A percentile compares a stretch with the other conserved stretches of the same genome.
Evolutionary conservation across 345 rosid species (phyloP).

Genomic region (Pseudoturritis turrita): DNA sequence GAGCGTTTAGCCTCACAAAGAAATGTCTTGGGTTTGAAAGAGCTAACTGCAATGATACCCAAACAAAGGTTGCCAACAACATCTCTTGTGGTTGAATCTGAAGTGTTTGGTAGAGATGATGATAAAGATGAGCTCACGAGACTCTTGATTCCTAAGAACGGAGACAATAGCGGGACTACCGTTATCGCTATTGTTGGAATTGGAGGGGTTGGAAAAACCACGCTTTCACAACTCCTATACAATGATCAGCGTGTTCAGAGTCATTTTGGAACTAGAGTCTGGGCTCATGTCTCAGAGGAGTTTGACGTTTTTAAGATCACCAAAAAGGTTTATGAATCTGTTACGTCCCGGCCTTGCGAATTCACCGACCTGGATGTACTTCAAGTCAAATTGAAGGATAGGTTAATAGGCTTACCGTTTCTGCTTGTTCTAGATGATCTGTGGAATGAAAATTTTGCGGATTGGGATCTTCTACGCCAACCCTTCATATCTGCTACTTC

Average conservation of each 20-base stretch:
- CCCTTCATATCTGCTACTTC: slow-evolving; percentile 26
- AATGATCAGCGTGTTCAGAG: slow-evolving; percentile 20
- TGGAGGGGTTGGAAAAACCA: slow-evolving; percentile 44
- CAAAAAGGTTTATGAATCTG: slow-evolving; percentile 31
- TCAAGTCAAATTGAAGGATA: slow-evolving; percentile 34
- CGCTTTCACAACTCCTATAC: slow-evolving; percentile 37
- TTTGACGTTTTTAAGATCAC: slow-evolving; percentile 39
- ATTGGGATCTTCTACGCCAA: slow-evolving; percentile 32
- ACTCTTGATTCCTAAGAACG: slow-evolving; percentile 28
- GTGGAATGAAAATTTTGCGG: slow-evolving; percentile 31
- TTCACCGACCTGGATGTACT: slow-evolving; percentile 33
- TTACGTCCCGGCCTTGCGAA: slow-evolving; percentile 22
- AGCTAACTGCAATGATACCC: slow-evolving; percentile 1
- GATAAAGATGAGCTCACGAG: slow-evolving; percentile 24
- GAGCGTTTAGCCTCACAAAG: slow-evolving; percentile 26
- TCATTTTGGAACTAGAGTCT: slow-evolving; percentile 22
- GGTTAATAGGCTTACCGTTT: slow-evolving; percentile 20
- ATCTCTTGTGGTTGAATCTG: slow-evolving; percentile 31
- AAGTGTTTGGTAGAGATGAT: slow-evolving; percentile 31
- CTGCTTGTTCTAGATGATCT: slow-evolving; percentile 40
- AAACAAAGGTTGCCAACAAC: slow-evolving; percentile 26
- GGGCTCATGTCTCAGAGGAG: slow-evolving; percentile 43
- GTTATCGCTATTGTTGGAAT: slow-evolving; percentile 35
- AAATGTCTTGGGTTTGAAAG: slow-evolving; percentile 26
- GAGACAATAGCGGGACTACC: neutral